These are phyloP conservation scores for Xylariaceae sp. DNA, from an alignment of 2,329 filamentous ascomycete species.

Conservation along the genomic window DNA sequence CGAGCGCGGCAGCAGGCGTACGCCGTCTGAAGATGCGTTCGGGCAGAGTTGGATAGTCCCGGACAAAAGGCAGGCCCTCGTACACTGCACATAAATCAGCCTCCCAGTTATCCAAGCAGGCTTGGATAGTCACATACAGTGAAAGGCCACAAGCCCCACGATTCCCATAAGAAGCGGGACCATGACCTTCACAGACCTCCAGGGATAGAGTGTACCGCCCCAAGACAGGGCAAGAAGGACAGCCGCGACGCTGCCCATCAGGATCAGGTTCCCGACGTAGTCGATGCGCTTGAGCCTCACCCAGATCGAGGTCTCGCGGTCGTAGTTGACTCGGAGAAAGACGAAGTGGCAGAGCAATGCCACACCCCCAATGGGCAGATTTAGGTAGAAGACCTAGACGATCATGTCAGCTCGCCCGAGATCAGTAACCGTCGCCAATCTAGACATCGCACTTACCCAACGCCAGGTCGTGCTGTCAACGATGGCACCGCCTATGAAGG, in stretches of 20 bases:
- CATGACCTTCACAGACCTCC: slow-evolving; percentile 10
- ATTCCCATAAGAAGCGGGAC: slow-evolving; percentile 10
- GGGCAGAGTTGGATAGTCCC: slow-evolving; percentile 7
- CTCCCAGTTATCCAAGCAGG: too few relatives aligned
- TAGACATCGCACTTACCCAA: too few relatives aligned
- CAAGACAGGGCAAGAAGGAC: slow-evolving; percentile 12
- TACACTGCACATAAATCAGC: too few relatives aligned
- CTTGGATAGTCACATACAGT: too few relatives aligned
- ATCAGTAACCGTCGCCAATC: too few relatives aligned
- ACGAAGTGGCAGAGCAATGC: not conserved
- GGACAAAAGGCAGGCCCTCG: too few relatives aligned
- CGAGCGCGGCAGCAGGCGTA: slow-evolving; percentile 28
- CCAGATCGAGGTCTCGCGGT: not conserved
- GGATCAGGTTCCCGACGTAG: slow-evolving; percentile 1
- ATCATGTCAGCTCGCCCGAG: too few relatives aligned
- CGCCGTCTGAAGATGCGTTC: slow-evolving; percentile 37
- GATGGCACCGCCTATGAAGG: slow-evolving; percentile 20
- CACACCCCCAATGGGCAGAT: slow-evolving; percentile 17
- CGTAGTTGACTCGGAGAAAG: not conserved
- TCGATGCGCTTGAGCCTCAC: not conserved
- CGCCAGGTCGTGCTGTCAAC: slow-evolving; percentile 24
- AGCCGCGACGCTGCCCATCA: slow-evolving; percentile 4
- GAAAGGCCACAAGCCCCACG: slow-evolving; percentile 7
- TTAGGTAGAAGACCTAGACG: slow-evolving; percentile 34
- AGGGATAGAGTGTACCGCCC: slow-evolving; percentile 6